These are phyloP conservation scores for Pythium periplocum DNA, from an alignment of 352 stramenopile species.

Conservation along the genomic window DNA sequence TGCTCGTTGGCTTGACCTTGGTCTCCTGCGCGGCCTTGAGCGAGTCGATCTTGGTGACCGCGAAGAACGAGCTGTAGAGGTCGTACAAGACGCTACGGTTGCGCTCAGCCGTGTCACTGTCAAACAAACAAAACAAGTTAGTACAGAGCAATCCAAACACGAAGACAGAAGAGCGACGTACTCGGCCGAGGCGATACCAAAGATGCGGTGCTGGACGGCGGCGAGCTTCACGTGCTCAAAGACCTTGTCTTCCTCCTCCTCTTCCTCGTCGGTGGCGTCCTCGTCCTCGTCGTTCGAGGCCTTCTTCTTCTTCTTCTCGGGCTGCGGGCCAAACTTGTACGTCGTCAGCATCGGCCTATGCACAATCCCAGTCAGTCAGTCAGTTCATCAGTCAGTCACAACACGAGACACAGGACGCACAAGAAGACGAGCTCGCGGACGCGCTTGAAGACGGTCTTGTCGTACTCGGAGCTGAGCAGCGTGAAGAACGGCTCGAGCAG, in stretches of 20 bases:
- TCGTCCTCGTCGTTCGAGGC: constrained; percentile 19
- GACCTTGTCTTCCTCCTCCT: constrained; percentile 52
- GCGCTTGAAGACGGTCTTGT: constrained; percentile 79
- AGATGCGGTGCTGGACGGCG: constrained; percentile 75
- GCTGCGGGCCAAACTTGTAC: constrained; percentile 62
- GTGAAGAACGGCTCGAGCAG: constrained; percentile 81
- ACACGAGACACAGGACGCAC: constrained; percentile 1
- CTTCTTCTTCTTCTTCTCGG: constrained; percentile 29
- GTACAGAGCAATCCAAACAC: background rate
- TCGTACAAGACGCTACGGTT: constrained; percentile 78
- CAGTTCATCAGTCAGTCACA: background rate
- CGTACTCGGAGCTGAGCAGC: constrained; percentile 69
- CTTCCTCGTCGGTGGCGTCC: constrained; percentile 39
- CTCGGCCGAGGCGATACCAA: constrained; percentile 68
- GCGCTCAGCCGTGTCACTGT: constrained; percentile 61
- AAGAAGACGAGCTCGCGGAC: constrained; percentile 70
- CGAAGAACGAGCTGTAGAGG: constrained; percentile 71
- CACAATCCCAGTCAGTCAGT: background rate
- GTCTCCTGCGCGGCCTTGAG: constrained; percentile 43
- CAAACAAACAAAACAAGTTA: constrained; percentile 6
- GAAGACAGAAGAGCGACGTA: constrained; percentile 20
- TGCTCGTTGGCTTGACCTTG: constrained; percentile 13
- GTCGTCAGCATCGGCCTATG: constrained; percentile 44
- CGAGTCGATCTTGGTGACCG: constrained; percentile 68
- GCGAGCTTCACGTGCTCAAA: constrained; percentile 62